Percentiles rank a stretch among this genome's conserved stretches.
These are phyloP conservation scores for Plasmodium malariae DNA, from an alignment of 169 alveolate genomes.

Conservation along the genomic window DNA sequence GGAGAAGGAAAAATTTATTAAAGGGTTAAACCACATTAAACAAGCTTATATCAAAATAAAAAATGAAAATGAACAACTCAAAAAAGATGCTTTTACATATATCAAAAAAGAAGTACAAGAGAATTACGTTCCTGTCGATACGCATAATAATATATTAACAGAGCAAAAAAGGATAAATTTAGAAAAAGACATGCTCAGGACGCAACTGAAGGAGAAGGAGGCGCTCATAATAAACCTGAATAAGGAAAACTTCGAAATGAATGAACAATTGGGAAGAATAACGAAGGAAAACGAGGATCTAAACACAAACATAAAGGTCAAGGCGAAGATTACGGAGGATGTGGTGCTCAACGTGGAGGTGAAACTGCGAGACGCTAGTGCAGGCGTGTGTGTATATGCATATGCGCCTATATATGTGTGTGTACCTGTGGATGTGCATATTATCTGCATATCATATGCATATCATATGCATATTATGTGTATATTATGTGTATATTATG, in stretches of 20 bases:
- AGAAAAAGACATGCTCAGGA: slow-evolving; percentile 38
- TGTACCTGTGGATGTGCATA: too few relatives aligned
- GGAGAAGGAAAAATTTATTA: slow-evolving; percentile 59
- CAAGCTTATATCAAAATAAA: slow-evolving; percentile 59
- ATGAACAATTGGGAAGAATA: slow-evolving; percentile 3
- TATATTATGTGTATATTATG: too few relatives aligned
- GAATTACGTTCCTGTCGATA: slow-evolving; percentile 43
- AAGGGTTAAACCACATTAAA: slow-evolving; percentile 66
- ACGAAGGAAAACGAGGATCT: slow-evolving; percentile 50
- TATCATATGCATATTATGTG: too few relatives aligned
- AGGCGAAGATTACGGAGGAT: slow-evolving; percentile 66
- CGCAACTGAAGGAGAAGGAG: slow-evolving; percentile 33
- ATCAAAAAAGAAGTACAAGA: slow-evolving; percentile 62
- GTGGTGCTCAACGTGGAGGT: slow-evolving; percentile 50
- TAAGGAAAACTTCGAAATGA: slow-evolving; percentile 17
- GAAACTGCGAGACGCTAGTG: background rate
- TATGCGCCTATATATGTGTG: background rate
- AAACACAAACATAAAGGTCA: slow-evolving; percentile 47
- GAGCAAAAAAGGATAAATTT: slow-evolving; percentile 33
- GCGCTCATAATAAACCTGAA: background rate
- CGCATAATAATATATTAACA: slow-evolving; percentile 27
- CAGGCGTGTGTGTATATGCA: background rate
- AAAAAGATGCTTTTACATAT: slow-evolving; percentile 39
- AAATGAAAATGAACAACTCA: slow-evolving; percentile 52
- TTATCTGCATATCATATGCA: too few relatives aligned